These are phyloP conservation scores for Cynanchum wilfordii DNA, from an alignment of 257 asterid genomes.

Conservation along the genomic window DNA sequence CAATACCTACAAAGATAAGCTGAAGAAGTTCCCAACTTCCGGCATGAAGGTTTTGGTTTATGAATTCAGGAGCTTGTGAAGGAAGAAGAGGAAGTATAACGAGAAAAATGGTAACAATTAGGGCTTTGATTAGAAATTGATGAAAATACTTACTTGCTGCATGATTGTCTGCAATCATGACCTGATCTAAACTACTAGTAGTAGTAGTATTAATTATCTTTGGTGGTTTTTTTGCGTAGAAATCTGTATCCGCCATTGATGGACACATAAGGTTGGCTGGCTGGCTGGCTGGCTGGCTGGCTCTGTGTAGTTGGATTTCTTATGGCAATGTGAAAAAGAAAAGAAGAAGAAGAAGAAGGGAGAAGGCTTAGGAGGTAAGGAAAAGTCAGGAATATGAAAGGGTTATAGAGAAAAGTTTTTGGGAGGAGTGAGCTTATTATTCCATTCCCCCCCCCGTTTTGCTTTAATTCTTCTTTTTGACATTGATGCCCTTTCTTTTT, in stretches of 20 bases:
- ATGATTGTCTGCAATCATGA: constrained; percentile 16
- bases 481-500: constrained; percentile 31
- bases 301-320: constrained; percentile 11
- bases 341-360: constrained; percentile 24
- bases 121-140: constrained; percentile 55
- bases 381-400: constrained; percentile 40
- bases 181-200: constrained; percentile 1
- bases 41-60: constrained; percentile 54
- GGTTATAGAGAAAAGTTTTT: constrained; percentile 36
- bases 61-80: constrained; percentile 58
- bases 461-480: constrained; percentile 28
- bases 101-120: constrained; percentile 42
- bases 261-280: constrained; percentile 5
- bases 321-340: constrained; percentile 22
- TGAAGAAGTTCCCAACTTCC: constrained; percentile 89
- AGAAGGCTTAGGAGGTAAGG: constrained; percentile 48
- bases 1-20: constrained; percentile 83
- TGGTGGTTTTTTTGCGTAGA: constrained; percentile 30
- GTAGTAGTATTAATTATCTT: background rate
- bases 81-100: constrained; percentile 64
- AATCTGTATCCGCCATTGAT: constrained; percentile 53
- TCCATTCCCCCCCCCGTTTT: background rate
- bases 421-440: constrained; percentile 50
- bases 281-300: too few species aligned
- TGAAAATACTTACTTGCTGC: constrained; percentile 43